phyloP scores from a whole-genome alignment of 108 stramenopile species.

The Seminavis robusta region DNA sequence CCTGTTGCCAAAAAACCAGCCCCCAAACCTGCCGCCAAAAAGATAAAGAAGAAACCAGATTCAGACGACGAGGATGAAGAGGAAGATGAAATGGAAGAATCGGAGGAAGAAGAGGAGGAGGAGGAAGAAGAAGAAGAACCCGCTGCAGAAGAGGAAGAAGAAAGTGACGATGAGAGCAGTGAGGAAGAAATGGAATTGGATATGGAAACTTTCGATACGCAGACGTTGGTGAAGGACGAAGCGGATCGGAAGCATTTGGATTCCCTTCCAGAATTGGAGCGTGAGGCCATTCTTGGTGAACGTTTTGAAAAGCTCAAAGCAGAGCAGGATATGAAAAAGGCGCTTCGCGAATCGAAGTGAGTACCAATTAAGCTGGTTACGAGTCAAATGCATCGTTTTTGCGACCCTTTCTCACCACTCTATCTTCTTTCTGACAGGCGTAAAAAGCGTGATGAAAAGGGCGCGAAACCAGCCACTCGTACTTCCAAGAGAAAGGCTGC shows the following conservation, averaged over 20 bases:
- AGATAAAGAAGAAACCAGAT: constrained; percentile 3
- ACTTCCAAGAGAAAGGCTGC: constrained; percentile 16
- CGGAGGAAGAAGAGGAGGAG: constrained; percentile 37
- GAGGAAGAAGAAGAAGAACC: constrained; percentile 39
- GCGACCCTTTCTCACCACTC: not conserved
- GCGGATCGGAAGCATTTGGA: constrained; percentile 81
- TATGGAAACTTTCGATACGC: constrained; percentile 73
- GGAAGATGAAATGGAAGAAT: constrained; percentile 40
- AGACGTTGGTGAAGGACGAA: constrained; percentile 67
- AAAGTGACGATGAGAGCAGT: constrained; percentile 36
- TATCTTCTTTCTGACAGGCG: constrained; percentile 9
- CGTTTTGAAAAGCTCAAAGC: constrained; percentile 85
- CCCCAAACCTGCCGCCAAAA: not conserved
- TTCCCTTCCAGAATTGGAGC: constrained; percentile 77
- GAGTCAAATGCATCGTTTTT: not conserved
- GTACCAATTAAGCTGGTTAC: constrained; percentile 13
- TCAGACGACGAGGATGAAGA: constrained; percentile 42
- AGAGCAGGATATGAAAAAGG: constrained; percentile 82
- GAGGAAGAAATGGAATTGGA: constrained; percentile 82
- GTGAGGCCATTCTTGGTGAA: constrained; percentile 84
- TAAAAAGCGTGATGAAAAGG: constrained; percentile 45
- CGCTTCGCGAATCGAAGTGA: constrained; percentile 69
- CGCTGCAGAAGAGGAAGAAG: constrained; percentile 44
- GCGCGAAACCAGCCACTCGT: not conserved
- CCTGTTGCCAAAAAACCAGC: not conserved